Evolutionary conservation across 139 green algal genomes (phyloP), one percentile per base, ranked within the genome.

Genomic region (Picochlorum sp.): DNA sequence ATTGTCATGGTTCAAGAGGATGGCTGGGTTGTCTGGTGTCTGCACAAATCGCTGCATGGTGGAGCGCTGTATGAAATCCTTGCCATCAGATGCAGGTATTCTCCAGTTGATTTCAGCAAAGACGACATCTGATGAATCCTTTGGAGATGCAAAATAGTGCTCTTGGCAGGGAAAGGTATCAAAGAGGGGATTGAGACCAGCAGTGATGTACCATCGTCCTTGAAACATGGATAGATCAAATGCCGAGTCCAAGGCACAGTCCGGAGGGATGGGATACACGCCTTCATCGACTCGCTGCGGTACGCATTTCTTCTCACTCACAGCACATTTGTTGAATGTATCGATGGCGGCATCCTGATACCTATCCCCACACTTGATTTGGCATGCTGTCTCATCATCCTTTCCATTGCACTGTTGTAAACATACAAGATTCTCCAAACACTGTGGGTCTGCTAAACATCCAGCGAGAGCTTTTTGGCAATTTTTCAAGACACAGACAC

Each of bases 81-180:
- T 71, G 24, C 81, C 45, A 49, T 75, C 66, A 38, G 47, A 57
- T 49, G 66, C 79, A 38, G 57, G 58, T 58, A 91, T 89, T 62
- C 86, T 77, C 86, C 84, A 90, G 62, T 89, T 88, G 75, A 92
- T 87, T 66, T 85, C 78, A n/a, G 57, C 81, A 50, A 76, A 81
- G 45, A 79, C 49, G 66, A 66, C 14, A 2, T 37, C 65, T 50
- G 28, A 21, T n/a, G 9, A 20, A 10, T 14, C 45, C 49, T 82
- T 66, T 18, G 78, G 73, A 23, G 58, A 68, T 9, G 67, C 74
- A 64, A 87, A 86, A 66, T 75, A 88, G 62, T 85, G 77, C 49
- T 82, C 79, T 75, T 96, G 88, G 73, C 88, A 96, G 70, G 88
- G 79, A 52, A 95, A 96, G 0, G 62, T 85, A 72, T 96, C 88